Evolutionary conservation across 805 yeast species (phyloP).

Genomic region (Ascoidea tarda): DNA sequence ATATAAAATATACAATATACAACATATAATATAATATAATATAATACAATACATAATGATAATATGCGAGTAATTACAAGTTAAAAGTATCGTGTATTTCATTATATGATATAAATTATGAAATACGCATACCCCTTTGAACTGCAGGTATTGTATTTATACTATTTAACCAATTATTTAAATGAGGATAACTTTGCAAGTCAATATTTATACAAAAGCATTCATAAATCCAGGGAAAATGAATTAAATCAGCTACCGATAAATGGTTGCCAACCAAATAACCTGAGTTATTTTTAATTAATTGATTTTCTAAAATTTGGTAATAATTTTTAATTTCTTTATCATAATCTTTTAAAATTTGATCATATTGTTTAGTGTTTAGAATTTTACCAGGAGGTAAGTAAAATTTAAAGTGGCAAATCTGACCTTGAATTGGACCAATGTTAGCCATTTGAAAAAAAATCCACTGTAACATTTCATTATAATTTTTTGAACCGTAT

Average conservation of each 20-base stretch:
- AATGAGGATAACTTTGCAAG: constrained; percentile 16
- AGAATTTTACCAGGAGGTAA: constrained; percentile 29
- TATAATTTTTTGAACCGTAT: constrained; percentile 28
- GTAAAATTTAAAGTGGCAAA: constrained; percentile 27
- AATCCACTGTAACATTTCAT: constrained; percentile 37
- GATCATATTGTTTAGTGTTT: too few species aligned
- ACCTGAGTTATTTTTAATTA: constrained; percentile 31
- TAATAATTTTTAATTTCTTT: constrained; percentile 38
- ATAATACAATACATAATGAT: too few species aligned
- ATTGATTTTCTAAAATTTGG: constrained; percentile 37
- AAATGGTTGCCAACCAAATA: constrained; percentile 47
- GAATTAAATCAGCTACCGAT: constrained; percentile 42
- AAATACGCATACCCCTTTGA: constrained; percentile 15
- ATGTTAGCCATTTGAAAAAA: constrained; percentile 44
- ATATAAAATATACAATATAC: too few species aligned
- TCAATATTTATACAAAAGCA: too few species aligned
- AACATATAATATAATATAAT: too few species aligned
- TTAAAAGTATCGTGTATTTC: too few species aligned
- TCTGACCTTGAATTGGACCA: constrained; percentile 55
- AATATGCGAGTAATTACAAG: too few species aligned
- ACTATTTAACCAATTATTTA: constrained; percentile 25
- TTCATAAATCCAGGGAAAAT: constrained; percentile 30
- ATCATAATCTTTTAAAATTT: constrained; percentile 27
- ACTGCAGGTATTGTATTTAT: constrained; percentile 21
- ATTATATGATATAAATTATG: too few species aligned